Conservation (phyloP, 352 stramenopile species). For the Phytophthora multivora region DNA sequence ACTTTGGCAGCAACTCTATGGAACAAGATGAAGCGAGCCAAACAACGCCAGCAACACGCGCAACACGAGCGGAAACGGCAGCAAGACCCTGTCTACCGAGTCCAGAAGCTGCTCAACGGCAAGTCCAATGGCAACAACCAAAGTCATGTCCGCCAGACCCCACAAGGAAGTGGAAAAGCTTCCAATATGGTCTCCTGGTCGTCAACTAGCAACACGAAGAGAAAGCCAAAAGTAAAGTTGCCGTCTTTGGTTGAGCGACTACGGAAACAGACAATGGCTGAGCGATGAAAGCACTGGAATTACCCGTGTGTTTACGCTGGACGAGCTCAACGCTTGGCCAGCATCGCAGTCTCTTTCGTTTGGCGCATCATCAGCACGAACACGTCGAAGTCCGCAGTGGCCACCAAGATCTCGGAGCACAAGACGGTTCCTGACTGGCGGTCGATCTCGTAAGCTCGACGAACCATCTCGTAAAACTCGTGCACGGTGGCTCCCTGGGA, state of each 20-base stretch:
- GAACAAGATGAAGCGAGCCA: constrained; percentile 69
- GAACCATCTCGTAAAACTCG: constrained; percentile 72
- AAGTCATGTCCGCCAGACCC: background rate
- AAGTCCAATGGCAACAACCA: constrained; percentile 23
- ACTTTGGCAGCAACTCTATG: constrained; percentile 57
- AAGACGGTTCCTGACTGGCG: constrained; percentile 66
- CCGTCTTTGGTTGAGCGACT: constrained; percentile 77
- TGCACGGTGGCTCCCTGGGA: constrained; percentile 60
- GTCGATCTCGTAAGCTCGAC: constrained; percentile 57
- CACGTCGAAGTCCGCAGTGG: constrained; percentile 80
- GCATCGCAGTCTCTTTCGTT: constrained; percentile 66
- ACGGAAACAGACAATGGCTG: constrained; percentile 65
- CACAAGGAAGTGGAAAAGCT: constrained; percentile 9
- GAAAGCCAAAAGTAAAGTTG: constrained; percentile 70
- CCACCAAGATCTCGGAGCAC: constrained; percentile 79
- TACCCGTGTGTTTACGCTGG: too few species aligned
- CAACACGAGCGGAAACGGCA: constrained; percentile 44
- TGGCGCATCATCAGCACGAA: constrained; percentile 88
- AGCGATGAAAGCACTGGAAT: constrained; percentile 24
- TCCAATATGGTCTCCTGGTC: constrained; percentile 51
- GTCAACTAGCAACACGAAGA: constrained; percentile 45
- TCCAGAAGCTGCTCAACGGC: constrained; percentile 54
- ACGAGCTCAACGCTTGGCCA: constrained; percentile 47
- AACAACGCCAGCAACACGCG: constrained; percentile 45
- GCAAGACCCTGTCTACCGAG: constrained; percentile 58